Evolutionary conservation across 2,329 filamentous ascomycete genomes (phyloP).

Genomic region (Fusarium camptoceras): DNA sequence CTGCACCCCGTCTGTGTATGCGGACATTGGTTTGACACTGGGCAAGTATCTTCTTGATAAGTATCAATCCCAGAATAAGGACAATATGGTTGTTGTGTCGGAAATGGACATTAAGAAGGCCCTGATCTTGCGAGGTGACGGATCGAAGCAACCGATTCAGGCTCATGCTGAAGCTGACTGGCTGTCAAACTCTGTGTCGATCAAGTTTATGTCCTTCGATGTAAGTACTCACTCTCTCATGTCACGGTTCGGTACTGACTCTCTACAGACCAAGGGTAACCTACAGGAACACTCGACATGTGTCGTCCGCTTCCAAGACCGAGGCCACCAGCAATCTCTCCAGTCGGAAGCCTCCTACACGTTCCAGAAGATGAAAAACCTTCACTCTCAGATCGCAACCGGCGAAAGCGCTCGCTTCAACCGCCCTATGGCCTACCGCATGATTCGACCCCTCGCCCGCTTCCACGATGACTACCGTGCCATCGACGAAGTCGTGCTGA

Average conservation of each 20-base stretch:
- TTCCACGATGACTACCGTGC: constrained; percentile 42
- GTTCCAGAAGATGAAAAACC: constrained; percentile 28
- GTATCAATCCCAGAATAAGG: constrained; percentile 23
- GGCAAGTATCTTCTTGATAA: constrained; percentile 29
- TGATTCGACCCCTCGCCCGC: constrained; percentile 35
- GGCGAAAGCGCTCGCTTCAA: constrained; percentile 37
- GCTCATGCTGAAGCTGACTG: constrained; percentile 38
- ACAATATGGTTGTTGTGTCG: constrained; percentile 32
- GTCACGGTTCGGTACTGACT: fast-evolving
- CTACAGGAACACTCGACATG: constrained; percentile 33
- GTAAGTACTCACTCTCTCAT: background rate
- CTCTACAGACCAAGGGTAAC: background rate
- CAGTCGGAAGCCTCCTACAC: background rate
- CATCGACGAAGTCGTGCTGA: constrained; percentile 37
- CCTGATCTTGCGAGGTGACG: constrained; percentile 22
- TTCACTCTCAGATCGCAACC: constrained; percentile 26
- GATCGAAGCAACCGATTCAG: constrained; percentile 20
- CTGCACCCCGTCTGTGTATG: constrained; percentile 36
- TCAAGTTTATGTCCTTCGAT: constrained; percentile 41
- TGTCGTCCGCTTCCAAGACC: constrained; percentile 30
- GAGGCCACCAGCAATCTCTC: constrained; percentile 12
- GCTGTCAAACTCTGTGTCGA: background rate
- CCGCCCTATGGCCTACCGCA: constrained; percentile 39
- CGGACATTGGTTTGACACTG: constrained; percentile 34
- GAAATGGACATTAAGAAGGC: constrained; percentile 41